Conservation (phyloP, 768 basidiomycete genomes). For the Suillus occidentalis region DNA sequence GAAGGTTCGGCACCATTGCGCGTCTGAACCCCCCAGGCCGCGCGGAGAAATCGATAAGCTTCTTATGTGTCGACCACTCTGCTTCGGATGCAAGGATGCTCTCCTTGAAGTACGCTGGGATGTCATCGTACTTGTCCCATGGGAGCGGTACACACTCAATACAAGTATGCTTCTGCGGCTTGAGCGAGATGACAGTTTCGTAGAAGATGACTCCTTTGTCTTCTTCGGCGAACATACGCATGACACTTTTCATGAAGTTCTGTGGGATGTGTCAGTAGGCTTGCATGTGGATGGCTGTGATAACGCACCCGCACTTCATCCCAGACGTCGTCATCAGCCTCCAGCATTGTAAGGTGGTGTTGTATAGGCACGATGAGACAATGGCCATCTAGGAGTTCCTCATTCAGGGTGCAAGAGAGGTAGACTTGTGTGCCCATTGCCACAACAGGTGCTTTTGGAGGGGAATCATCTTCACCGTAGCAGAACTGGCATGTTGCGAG, state of each 20-base stretch:
- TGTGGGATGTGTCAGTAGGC: constrained; percentile 22
- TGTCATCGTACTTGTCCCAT: constrained; percentile 81
- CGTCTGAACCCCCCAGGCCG: constrained; percentile 92
- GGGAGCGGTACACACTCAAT: constrained; percentile 95
- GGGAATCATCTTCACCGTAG: constrained; percentile 88
- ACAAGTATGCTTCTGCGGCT: constrained; percentile 85
- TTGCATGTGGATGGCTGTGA: not conserved
- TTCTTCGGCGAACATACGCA: constrained; percentile 91
- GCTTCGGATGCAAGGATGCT: constrained; percentile 83
- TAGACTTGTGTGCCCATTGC: constrained; percentile 91
- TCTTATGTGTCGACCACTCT: constrained; percentile 99
- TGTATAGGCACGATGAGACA: constrained; percentile 96
- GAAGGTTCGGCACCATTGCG: constrained; percentile 93
- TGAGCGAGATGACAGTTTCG: constrained; percentile 87
- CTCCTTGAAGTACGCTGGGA: constrained; percentile 94
- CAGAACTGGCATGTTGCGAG: constrained; percentile 86
- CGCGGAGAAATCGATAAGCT: constrained; percentile 89
- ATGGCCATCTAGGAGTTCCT: constrained; percentile 90
- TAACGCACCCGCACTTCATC: constrained; percentile 87
- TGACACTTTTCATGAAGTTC: constrained; percentile 88
- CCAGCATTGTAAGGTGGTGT: constrained; percentile 87
- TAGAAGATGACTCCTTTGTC: constrained; percentile 95
- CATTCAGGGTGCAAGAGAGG: constrained; percentile 83
- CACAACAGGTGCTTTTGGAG: constrained; percentile 83
- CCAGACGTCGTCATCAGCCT: constrained; percentile 97